A percentile compares a stretch with the other conserved stretches of the same genome.
These are phyloP conservation scores for Amylostereum areolatum DNA, from an alignment of 1,284 basidiomycete species.

Conservation along the genomic window DNA sequence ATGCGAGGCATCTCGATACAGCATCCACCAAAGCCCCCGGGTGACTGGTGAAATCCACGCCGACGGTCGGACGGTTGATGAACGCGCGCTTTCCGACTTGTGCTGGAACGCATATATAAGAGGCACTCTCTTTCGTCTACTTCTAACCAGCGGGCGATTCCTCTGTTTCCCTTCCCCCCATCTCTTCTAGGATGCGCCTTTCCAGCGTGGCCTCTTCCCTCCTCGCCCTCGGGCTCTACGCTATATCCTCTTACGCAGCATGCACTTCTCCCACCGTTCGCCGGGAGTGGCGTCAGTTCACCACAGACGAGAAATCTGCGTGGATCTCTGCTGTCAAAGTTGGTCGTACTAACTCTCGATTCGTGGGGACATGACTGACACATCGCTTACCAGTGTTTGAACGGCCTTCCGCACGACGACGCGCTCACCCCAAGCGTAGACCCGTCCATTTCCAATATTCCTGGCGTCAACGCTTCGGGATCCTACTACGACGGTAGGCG, in stretches of 20 bases:
- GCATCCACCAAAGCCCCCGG: no score
- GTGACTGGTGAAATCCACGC: no score
- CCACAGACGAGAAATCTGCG: conserved; percentile 12
- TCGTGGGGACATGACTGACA: no score
- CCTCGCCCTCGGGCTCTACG: no score
- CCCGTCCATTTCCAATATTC: conserved; percentile 21
- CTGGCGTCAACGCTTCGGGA: conserved; percentile 23
- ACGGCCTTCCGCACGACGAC: conserved; percentile 23
- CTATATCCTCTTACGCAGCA: background rate
- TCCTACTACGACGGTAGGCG: conserved; percentile 26
- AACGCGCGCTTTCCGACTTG: background rate
- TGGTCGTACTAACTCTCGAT: background rate
- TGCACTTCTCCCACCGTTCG: conserved; percentile 18
- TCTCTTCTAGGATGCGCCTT: background rate
- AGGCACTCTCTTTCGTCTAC: background rate
- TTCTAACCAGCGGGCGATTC: background rate
- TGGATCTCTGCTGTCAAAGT: conserved; percentile 25
- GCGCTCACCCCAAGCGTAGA: conserved; percentile 20
- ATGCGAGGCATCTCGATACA: no score
- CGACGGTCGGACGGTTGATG: no score
- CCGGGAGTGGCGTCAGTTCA: conserved; percentile 21
- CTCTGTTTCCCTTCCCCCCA: background rate
- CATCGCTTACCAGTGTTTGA: conserved; percentile 23
- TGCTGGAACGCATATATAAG: background rate
- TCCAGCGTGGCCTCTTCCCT: background rate